Evolutionary conservation across 208 protist species (phyloP), one percentile per base, ranked within the genome.

Genomic region (Plasmodiophora brassicae): DNA sequence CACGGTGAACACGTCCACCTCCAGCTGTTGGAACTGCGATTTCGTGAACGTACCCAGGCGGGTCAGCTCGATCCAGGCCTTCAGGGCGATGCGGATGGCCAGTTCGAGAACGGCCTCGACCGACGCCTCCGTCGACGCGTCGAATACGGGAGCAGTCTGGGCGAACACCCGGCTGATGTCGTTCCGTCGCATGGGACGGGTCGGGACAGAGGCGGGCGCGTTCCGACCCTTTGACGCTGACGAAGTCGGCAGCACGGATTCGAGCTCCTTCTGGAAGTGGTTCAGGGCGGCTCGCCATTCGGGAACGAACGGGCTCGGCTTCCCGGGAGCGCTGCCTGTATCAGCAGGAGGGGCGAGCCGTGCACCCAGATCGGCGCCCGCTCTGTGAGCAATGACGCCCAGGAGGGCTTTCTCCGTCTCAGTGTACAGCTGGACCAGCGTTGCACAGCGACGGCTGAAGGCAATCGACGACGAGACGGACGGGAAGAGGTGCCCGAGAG

Each of bases 91-190:
- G 10, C 41, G 32, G 65, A 78, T 32, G 5, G 65, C 5, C 5
- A 38, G 20, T 14, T 78, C 32, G 5, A 78, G n/a, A 14, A 78
- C 10, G 41, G 65, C 32, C n/a, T 78, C 65, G 20, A 32, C 5
- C 10, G 32, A 44, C 5, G 65, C 32, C 5, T 78, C 65, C 10
- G 41, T 38, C 10, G 10, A 44, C 32, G 20, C 65, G n/a, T n/a
- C n/a, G 41, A 78, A 78, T 44, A 78, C 41, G n/a, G 65, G 65
- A 38, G 65, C n/a, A 8, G 65, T 78, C n/a, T 78, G 65, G 20
- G 65, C 65, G 14, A 78, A 78, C 65, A 78, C 41, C n/a, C 65
- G 5, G 41, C 41, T n/a, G 41, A 78, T 78, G 65, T 78, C 65
- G n/a, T 78, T 78, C 65, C 65, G 65, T 32, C 65, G 32, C 65